Base-by-base conservation (phyloP, 177 flowering plant genomes). In the Vitis hybrid region DNA sequence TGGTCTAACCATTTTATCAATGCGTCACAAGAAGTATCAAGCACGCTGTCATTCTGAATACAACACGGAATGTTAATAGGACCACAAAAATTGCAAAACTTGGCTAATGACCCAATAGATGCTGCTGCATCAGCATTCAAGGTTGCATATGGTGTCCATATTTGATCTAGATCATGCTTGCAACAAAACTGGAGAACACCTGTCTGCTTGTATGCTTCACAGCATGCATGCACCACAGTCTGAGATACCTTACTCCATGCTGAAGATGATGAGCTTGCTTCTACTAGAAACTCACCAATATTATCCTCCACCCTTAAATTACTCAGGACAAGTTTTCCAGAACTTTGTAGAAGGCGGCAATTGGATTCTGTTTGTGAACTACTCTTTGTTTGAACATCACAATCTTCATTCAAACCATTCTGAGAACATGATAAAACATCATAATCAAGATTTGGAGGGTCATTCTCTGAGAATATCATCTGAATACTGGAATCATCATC, bases 201-300 rank as follows among this genome's bases (percentile, higher is more conserved):
- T 57, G 77, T 80, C 73, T 74, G 79, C 63, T 76, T 81, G 77
- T 63, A 83, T 24, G 79, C 60, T 67, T 89, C 86, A 70, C 69
- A 74, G 70, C 78, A 90, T 35, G 81, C 82, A 84, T 81, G 81
- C 74, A 85, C 51, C 35, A 95, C 18, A 59, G 74, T 85, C 65
- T 81, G 76, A 58, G 90, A 81, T 51, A 88, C 80, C 68, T 72
- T 66, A 65, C 73, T 82, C 99, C 99, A 95, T 10, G 88, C 97
- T 55, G 79, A 71, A 59, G 89, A 83, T 60, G 88, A 66, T 6
- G 92, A 85, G 15, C 80, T 76, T 16, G 85, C 97, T 80, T 91
- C 97, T 1, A 83, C 87, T 30, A 74, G 70, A 69, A 93, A 84
- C 71, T 90, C 92, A 46, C 97, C 93, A 81, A 93, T 81, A 69